Evolutionary conservation across 768 basidiomycete genomes (phyloP).

Genomic region (Phylloporus sp.): DNA sequence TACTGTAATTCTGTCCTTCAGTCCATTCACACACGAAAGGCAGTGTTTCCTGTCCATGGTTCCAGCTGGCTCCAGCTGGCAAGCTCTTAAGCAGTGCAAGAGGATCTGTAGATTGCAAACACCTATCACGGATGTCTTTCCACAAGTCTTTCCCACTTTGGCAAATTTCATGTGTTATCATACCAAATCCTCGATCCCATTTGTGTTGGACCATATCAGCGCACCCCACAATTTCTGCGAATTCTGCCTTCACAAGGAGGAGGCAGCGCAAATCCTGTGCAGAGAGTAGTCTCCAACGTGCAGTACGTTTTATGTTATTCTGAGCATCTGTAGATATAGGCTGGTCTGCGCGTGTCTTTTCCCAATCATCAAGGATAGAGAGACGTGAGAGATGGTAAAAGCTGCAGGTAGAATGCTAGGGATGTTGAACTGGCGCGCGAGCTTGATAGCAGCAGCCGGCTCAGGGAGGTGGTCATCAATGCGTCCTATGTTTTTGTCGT

Average conservation of each 20-base stretch:
- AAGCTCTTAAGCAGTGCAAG: not conserved
- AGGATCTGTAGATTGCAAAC: conserved; percentile 2
- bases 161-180: not conserved
- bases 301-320: conserved; percentile 12
- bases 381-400: conserved; percentile 44
- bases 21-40: not conserved
- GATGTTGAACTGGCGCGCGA: conserved; percentile 41
- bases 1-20: not conserved
- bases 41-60: no score
- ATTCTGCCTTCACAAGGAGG: conserved; percentile 9
- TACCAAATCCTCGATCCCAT: not conserved
- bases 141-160: not conserved
- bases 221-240: not conserved
- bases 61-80: no score
- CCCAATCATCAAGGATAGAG: conserved; percentile 17
- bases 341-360: conserved; percentile 1
- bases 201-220: not conserved
- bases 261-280: conserved; percentile 17
- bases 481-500: no score
- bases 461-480: conserved; percentile 14
- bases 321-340: not conserved
- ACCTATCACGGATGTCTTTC: not conserved
- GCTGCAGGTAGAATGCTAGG: conserved; percentile 44
- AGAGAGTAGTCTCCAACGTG: conserved; percentile 23
- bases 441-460: conserved; percentile 33